Evolutionary conservation across 169 alveolate species (phyloP), one percentile per base, ranked within the genome.

Genomic region (Cryptosporidium meleagridis): DNA sequence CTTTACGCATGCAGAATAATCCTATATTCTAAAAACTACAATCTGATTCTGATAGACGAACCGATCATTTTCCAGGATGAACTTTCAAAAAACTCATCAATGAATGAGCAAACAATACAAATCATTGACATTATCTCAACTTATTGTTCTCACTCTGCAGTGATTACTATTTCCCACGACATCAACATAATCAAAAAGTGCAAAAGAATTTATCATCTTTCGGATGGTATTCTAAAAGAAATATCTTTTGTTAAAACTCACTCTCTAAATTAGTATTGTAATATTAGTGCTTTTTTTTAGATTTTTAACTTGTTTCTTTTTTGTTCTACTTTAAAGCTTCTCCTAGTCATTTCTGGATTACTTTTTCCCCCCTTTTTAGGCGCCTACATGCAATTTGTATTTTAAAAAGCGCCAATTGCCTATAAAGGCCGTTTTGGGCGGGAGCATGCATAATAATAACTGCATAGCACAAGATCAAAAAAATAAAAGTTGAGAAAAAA

Each of bases 111-210:
- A 80, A 65, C 80, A 0, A 41, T 80, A 4, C 80, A 80, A 62
- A 59, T 80, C 35, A 62, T 80, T 21, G 89, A 80, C 18, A 80
- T 80, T 16, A 80, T 80, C 14, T 80, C 75, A 16, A 80, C 73
- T 21, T 80, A 80, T 55, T 80, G 89, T 29, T 80, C 89, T 14
- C 89, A 80, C 68, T 80, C 69, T 62, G 89, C 75, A 0, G 70
- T 80, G n/a, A 59, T 80, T 44, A 65, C 75, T 3, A 80, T 80
- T 26, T 80, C 89, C 18, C 89, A 80, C 31, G 89, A 80, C 35
- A 59, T 80, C 14, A 39, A 21, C 68, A 65, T 80, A 7, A 80
- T 80, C 23, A 80, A 59, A 48, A 80, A 80, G 51, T 80, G 89
- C 6, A 80, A 39, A 26, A 37, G 75, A 62, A 45, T 80, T 21